A percentile compares a stretch with the other conserved stretches of the same genome.
phyloP scores from a whole-genome alignment of 2,329 filamentous ascomycete genomes.

The Parasarocladium wereldwijsianum region DNA sequence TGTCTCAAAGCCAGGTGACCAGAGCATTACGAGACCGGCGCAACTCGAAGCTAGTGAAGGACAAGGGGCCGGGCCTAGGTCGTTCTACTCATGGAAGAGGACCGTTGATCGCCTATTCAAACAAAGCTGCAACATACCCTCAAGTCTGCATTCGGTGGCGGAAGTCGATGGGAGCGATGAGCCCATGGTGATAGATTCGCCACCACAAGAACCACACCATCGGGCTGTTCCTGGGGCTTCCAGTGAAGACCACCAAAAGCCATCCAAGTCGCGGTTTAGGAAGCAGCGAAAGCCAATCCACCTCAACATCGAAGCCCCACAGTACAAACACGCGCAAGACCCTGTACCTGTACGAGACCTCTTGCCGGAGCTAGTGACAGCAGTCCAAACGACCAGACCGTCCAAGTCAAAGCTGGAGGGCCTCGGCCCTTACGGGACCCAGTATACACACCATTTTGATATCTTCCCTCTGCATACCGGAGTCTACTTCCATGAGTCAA shows the following conservation, averaged over 20 bases:
- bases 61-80: background rate
- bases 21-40: background rate
- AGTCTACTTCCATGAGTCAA: slow-evolving; percentile 45
- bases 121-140: slow-evolving; percentile 16
- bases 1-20: too few species aligned
- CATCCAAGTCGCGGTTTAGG: slow-evolving; percentile 18
- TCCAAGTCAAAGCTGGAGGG: slow-evolving; percentile 24
- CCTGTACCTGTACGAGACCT: slow-evolving; percentile 21
- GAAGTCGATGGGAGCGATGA: background rate
- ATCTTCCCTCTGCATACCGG: slow-evolving; percentile 40
- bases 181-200: too few species aligned
- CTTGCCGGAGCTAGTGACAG: slow-evolving; percentile 5
- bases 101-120: slow-evolving; percentile 39
- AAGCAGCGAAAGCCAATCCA: slow-evolving; percentile 28
- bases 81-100: background rate
- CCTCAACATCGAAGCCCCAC: slow-evolving; percentile 35
- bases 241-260: slow-evolving; percentile 4
- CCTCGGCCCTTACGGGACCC: slow-evolving; percentile 44
- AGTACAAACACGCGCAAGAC: slow-evolving; percentile 37
- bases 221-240: too few species aligned
- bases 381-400: background rate
- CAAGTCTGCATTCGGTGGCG: slow-evolving; percentile 3
- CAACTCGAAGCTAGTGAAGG: background rate
- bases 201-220: too few species aligned
- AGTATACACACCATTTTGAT: slow-evolving; percentile 49